phyloP scores from a whole-genome alignment of 2,329 filamentous ascomycete species.

The Colletotrichum kahawae region DNA sequence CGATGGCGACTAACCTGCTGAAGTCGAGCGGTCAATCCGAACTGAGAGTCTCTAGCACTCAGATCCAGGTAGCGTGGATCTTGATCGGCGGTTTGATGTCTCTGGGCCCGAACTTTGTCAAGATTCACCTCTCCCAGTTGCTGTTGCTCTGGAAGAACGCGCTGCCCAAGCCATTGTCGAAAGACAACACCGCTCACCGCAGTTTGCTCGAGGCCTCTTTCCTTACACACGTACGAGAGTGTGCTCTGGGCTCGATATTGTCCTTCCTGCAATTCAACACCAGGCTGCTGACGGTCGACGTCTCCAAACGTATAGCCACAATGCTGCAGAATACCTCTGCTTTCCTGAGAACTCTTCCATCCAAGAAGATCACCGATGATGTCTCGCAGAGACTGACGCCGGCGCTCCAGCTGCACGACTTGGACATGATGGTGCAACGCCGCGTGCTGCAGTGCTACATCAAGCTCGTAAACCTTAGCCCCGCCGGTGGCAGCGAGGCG shows the following conservation, averaged over 20 bases:
- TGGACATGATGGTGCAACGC: slow-evolving; percentile 91
- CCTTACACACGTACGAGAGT: slow-evolving; percentile 92
- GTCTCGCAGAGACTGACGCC: slow-evolving; percentile 83
- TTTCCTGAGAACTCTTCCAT: slow-evolving; percentile 84
- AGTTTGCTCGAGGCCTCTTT: slow-evolving; percentile 91
- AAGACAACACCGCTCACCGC: slow-evolving; percentile 85
- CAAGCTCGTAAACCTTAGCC: slow-evolving; percentile 87
- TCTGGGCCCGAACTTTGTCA: slow-evolving; percentile 95
- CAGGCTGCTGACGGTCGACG: slow-evolving; percentile 88
- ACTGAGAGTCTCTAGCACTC: slow-evolving; percentile 86
- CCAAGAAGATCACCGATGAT: slow-evolving; percentile 86
- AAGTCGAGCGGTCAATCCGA: slow-evolving; percentile 94
- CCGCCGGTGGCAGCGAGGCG: slow-evolving; percentile 82
- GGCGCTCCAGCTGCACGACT: slow-evolving; percentile 85
- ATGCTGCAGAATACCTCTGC: slow-evolving; percentile 96
- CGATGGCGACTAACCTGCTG: slow-evolving; percentile 88
- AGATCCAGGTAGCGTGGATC: slow-evolving; percentile 98
- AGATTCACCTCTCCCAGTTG: slow-evolving; percentile 94
- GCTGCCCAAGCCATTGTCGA: slow-evolving; percentile 89
- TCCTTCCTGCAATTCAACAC: slow-evolving; percentile 95
- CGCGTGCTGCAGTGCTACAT: slow-evolving; percentile 95
- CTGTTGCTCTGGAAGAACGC: slow-evolving; percentile 97
- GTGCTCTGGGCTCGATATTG: slow-evolving; percentile 87
- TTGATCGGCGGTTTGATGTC: slow-evolving; percentile 96
- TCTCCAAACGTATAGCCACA: slow-evolving; percentile 87